Conservation (phyloP, 176 grass and related monocot genomes). For the sorghum (Sorghum bicolor) region DNA sequence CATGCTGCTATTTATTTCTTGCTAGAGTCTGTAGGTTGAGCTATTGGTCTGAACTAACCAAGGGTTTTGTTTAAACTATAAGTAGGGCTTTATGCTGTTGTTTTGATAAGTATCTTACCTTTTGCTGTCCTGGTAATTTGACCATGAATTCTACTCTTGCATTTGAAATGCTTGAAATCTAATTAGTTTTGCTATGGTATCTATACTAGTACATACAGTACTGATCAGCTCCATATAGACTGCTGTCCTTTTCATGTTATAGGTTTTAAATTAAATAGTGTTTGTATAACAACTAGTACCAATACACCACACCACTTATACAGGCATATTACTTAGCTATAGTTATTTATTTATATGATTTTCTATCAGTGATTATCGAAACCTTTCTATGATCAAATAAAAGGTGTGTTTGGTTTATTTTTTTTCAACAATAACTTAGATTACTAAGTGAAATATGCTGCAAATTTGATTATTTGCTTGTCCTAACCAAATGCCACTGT, state of each 20-base stretch:
- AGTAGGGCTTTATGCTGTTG: not conserved
- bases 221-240: not conserved
- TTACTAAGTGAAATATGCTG: not conserved
- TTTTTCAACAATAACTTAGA: not conserved
- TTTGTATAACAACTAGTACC: not conserved
- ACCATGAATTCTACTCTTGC: conserved; percentile 13
- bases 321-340: not conserved
- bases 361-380: not conserved
- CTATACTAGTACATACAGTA: not conserved
- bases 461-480: conserved; percentile 13
- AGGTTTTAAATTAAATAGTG: not conserved
- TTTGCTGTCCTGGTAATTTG: conserved; percentile 27
- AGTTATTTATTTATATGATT: not conserved
- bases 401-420: not conserved
- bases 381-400: not conserved
- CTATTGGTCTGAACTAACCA: not conserved
- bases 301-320: not conserved
- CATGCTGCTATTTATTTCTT: not conserved
- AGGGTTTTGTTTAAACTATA: not conserved
- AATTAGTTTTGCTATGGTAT: not conserved
- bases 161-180: conserved; percentile 6
- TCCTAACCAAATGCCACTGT: not conserved
- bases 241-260: not conserved
- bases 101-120: not conserved
- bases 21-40: conserved; percentile 24